Evolutionary conservation across 768 basidiomycete genomes (phyloP).

Genomic region (Lentinula aciculospora): DNA sequence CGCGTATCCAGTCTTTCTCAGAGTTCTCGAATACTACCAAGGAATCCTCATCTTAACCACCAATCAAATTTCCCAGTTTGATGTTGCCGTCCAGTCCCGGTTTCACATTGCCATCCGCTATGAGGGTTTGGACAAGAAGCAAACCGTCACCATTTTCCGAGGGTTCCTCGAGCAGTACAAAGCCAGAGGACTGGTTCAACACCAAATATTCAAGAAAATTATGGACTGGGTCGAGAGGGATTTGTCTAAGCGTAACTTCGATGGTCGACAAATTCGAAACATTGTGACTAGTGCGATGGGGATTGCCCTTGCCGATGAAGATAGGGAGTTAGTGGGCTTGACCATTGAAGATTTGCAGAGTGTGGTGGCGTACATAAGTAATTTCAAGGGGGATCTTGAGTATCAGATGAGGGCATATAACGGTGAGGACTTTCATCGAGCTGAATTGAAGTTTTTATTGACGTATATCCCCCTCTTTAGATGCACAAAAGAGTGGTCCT

Average conservation of each 20-base stretch:
- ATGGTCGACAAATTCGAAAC: neutral
- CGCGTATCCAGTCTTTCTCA: slow-evolving; percentile 25
- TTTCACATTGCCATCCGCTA: neutral
- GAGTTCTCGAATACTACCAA: slow-evolving; percentile 30
- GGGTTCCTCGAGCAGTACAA: neutral
- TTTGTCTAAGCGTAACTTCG: neutral
- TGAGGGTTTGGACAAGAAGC: neutral
- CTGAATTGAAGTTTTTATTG: neutral
- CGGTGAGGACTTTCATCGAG: neutral
- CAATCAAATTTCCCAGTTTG: slow-evolving; percentile 22
- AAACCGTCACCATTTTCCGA: neutral
- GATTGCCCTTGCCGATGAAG: neutral
- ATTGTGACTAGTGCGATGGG: neutral
- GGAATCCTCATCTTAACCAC: slow-evolving; percentile 31
- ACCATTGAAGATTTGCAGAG: neutral
- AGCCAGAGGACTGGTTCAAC: neutral
- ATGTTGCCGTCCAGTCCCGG: slow-evolving; percentile 9
- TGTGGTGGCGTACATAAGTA: neutral
- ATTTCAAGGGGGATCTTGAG: neutral
- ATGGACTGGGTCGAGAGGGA: neutral
- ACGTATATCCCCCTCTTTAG: no score
- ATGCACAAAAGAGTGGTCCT: no score
- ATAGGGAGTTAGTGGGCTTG: neutral
- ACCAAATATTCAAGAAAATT: neutral
- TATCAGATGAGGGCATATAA: neutral